Conservation (phyloP, 2,329 filamentous ascomycete species). For the Bipolaris bicolor region DNA sequence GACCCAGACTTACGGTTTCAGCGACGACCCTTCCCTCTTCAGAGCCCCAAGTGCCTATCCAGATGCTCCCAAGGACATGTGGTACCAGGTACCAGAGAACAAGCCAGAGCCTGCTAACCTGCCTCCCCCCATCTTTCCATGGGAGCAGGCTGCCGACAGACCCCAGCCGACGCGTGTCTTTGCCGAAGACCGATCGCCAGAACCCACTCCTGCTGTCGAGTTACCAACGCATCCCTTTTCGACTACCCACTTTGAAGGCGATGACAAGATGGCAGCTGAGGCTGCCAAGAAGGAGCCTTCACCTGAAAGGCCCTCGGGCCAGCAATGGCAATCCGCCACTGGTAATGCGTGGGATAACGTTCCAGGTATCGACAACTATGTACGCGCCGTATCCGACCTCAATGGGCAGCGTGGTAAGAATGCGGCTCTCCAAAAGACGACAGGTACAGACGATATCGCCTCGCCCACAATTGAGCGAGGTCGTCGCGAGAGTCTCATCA, state of each 20-base stretch:
- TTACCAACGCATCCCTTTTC: conserved; percentile 37
- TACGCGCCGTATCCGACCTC: conserved; percentile 70
- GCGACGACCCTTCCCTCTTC: conserved; percentile 74
- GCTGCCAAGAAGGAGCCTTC: conserved; percentile 22
- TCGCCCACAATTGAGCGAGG: conserved; percentile 43
- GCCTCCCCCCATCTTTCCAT: conserved; percentile 81
- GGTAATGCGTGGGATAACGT: conserved; percentile 92
- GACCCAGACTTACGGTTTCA: conserved; percentile 81
- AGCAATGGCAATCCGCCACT: conserved; percentile 69
- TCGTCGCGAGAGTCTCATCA: conserved; percentile 64
- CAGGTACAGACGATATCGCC: conserved; percentile 35
- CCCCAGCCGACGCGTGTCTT: conserved; percentile 71
- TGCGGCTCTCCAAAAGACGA: conserved; percentile 46
- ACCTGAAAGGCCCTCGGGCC: conserved; percentile 45
- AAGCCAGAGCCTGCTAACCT: conserved; percentile 64
- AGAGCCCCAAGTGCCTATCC: conserved; percentile 78
- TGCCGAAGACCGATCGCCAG: conserved; percentile 57
- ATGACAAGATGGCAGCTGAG: conserved; percentile 15
- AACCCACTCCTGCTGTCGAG: conserved; percentile 43
- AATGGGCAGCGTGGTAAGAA: conserved; percentile 62
- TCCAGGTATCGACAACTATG: conserved; percentile 85
- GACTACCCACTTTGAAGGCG: conserved; percentile 39
- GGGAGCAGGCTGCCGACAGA: conserved; percentile 74
- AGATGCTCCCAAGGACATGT: conserved; percentile 85
- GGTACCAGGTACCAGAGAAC: conserved; percentile 75